phyloP scores from a whole-genome alignment of 2,329 filamentous ascomycete genomes.

The Penicillium sp. region DNA sequence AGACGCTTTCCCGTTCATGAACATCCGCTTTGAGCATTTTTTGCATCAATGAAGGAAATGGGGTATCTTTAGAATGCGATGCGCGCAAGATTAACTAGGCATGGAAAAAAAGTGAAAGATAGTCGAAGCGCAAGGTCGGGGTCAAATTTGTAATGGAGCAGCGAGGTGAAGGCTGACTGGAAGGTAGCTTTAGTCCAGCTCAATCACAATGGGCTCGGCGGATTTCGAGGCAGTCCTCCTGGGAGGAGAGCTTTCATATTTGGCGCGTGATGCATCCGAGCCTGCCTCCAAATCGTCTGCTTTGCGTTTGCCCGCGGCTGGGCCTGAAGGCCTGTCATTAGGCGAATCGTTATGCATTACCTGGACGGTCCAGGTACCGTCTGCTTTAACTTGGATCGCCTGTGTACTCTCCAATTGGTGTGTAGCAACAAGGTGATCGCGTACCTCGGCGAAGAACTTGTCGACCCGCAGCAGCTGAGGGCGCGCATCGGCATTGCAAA shows the following conservation, averaged over 20 bases:
- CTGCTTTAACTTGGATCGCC: slow-evolving; percentile 57
- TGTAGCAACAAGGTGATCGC: slow-evolving; percentile 48
- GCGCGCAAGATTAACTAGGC: neutral
- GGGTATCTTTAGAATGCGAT: slow-evolving; percentile 13
- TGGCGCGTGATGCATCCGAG: slow-evolving; percentile 16
- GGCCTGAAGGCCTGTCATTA: neutral
- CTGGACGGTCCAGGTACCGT: slow-evolving; percentile 62
- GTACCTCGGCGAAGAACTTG: slow-evolving; percentile 63
- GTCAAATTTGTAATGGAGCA: neutral
- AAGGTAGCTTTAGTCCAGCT: slow-evolving; percentile 15
- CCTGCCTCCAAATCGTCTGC: neutral
- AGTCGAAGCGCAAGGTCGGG: neutral
- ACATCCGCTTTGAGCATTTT: neutral
- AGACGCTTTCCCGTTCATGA: neutral
- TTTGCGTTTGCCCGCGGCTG: slow-evolving; percentile 11
- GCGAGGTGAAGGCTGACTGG: neutral
- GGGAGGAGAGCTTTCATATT: slow-evolving; percentile 2
- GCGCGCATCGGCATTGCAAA: slow-evolving; percentile 72
- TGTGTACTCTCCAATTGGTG: slow-evolving; percentile 50
- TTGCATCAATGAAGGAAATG: neutral
- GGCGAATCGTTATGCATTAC: slow-evolving; percentile 25
- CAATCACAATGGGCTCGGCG: slow-evolving; percentile 15
- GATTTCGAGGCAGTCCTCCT: neutral
- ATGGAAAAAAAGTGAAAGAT: neutral
- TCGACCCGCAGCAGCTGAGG: slow-evolving; percentile 68